Percentiles rank a stretch among this genome's conserved stretches.
These are phyloP conservation scores for Mortierella claussenii DNA, from an alignment of 192 early-diverging fungal genomes.

Conservation along the genomic window DNA sequence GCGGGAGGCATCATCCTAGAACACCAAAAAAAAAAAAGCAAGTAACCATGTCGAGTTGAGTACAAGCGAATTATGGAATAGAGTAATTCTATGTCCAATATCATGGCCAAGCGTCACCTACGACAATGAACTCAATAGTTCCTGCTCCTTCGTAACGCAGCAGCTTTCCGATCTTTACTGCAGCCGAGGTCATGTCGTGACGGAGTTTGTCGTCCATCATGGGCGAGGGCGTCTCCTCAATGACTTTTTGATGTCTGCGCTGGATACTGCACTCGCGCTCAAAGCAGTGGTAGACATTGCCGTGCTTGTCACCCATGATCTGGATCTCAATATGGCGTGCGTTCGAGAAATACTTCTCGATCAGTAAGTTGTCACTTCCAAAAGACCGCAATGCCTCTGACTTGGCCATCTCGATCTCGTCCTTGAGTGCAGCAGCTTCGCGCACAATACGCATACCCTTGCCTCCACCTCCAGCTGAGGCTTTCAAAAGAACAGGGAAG, in stretches of 20 bases:
- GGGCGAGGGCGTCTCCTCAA: slow-evolving; percentile 70
- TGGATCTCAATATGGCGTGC: slow-evolving; percentile 69
- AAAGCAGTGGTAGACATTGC: slow-evolving; percentile 64
- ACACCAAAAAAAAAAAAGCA: neutral
- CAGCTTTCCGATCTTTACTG: slow-evolving; percentile 59
- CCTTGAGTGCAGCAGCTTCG: slow-evolving; percentile 57
- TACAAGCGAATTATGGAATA: neutral
- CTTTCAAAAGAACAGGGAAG: slow-evolving; percentile 71
- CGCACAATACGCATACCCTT: slow-evolving; percentile 74
- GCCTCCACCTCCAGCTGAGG: slow-evolving; percentile 71
- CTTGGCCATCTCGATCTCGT: slow-evolving; percentile 66
- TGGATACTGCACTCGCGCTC: slow-evolving; percentile 76
- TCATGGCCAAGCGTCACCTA: slow-evolving; percentile 17
- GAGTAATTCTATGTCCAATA: neutral
- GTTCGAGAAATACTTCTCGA: slow-evolving; percentile 70
- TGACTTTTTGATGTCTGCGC: slow-evolving; percentile 73
- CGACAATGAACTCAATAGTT: slow-evolving; percentile 73
- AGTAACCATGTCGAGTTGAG: neutral
- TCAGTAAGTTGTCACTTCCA: slow-evolving; percentile 65
- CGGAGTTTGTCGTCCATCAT: slow-evolving; percentile 56
- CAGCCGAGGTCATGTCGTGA: slow-evolving; percentile 57
- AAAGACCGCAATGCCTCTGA: slow-evolving; percentile 66
- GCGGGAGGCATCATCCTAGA: slow-evolving; percentile 54
- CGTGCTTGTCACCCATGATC: slow-evolving; percentile 68
- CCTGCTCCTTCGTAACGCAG: slow-evolving; percentile 67